A percentile compares a stretch with the other conserved stretches of the same genome.
These are phyloP conservation scores for Yamadazyma aaseri DNA, from an alignment of 1,139 yeast species.

Conservation along the genomic window DNA sequence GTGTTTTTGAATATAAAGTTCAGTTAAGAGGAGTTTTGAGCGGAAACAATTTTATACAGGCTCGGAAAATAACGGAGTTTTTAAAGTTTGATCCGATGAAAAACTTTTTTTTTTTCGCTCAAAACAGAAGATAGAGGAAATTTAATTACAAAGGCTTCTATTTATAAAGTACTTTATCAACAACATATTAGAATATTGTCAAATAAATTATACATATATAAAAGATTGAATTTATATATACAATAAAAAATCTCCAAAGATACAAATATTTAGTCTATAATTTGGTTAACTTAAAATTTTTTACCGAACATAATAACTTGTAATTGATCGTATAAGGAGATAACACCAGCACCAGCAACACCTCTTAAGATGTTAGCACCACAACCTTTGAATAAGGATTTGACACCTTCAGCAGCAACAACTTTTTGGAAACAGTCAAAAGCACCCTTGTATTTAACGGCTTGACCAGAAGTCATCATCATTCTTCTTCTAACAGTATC, in stretches of 20 bases:
- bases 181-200: no score
- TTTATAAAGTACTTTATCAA: no score
- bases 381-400: conserved; percentile 54
- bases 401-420: conserved; percentile 53
- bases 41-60: no score
- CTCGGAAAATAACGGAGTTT: neutral
- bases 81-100: neutral
- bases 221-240: conserved; percentile 18
- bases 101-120: neutral
- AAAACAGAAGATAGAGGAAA: neutral
- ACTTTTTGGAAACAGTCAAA: conserved; percentile 49
- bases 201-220: conserved; percentile 10
- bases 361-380: conserved; percentile 59
- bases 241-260: conserved; percentile 17
- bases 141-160: neutral
- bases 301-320: conserved; percentile 51
- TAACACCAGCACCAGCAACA: conserved; percentile 58
- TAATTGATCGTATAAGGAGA: conserved; percentile 53
- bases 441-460: conserved; percentile 53
- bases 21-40: no score
- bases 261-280: conserved; percentile 16
- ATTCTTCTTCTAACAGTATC: conserved; percentile 57
- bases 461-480: conserved; percentile 60
- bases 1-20: conserved; percentile 6
- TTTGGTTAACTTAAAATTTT: conserved; percentile 33